Conservation (phyloP, 2,329 filamentous ascomycete species). For the Talaromyces rugulosus region DNA sequence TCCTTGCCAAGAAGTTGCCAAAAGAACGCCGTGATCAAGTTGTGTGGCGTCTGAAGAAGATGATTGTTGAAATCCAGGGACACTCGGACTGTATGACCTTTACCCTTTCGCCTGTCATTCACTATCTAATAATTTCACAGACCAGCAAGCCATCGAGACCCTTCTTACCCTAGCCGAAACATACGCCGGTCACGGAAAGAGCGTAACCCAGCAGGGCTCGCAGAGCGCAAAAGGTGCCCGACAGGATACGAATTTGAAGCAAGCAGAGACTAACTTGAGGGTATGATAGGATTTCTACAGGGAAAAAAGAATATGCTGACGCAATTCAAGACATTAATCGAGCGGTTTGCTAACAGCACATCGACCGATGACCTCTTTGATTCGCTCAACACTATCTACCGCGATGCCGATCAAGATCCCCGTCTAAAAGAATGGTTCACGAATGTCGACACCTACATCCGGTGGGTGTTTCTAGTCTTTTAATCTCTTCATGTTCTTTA, state of each 20-base stretch:
- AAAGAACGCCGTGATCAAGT: constrained; percentile 88
- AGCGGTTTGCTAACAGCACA: constrained; percentile 93
- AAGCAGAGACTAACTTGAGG: constrained; percentile 75
- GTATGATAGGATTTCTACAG: constrained; percentile 45
- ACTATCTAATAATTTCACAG: constrained; percentile 28
- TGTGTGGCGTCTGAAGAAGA: constrained; percentile 93
- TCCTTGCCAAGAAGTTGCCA: constrained; percentile 81
- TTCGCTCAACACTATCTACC: constrained; percentile 79
- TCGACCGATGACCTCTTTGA: constrained; percentile 82
- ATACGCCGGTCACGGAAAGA: constrained; percentile 72
- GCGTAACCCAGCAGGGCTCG: constrained; percentile 59
- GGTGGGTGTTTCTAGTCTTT: constrained; percentile 19
- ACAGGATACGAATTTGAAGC: constrained; percentile 57
- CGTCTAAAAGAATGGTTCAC: constrained; percentile 91
- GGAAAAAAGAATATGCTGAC: constrained; percentile 47
- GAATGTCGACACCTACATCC: constrained; percentile 69
- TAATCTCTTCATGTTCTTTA: background rate
- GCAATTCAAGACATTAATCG: constrained; percentile 68
- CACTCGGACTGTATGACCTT: constrained; percentile 73
- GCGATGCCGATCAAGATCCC: constrained; percentile 77
- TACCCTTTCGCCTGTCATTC: background rate
- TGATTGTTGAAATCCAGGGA: constrained; percentile 93
- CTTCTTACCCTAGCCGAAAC: constrained; percentile 78
- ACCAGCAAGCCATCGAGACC: constrained; percentile 85
- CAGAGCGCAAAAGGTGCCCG: constrained; percentile 71